Evolutionary conservation across 148 eudicot genomes (phyloP), one percentile per base, ranked within the genome.

Genomic region (Polygonum maritimum): DNA sequence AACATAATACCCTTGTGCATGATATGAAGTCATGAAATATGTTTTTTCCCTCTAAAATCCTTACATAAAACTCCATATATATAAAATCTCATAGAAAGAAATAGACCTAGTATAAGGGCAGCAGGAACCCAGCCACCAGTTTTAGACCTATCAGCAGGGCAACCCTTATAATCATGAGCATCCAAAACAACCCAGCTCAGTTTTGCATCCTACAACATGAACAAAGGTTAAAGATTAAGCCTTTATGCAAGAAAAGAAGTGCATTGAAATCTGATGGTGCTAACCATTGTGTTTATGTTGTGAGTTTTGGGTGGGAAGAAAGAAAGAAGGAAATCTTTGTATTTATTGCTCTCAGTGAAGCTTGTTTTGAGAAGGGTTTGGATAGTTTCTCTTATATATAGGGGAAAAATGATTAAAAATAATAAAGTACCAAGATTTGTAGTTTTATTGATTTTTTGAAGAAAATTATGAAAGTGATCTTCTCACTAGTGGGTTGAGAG

Each of bases 121-220:
- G 98, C 96, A 55, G 92, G 86, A 3, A 88, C 69, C 98, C 98
- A 93, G 36, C 98, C 93, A 74, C 98, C 98, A 54, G 98, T 93
- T 78, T 83, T 90, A 3, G 91, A 58, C 80, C 87, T 84, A 57
- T 90, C 89, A 7, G 93, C 96, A 7, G 96, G 93, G 75, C 60
- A 38, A 7, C 93, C 98, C 78, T 89, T 86, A 82, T 83, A 87
- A 80, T 93, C 89, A 35, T 86, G 80, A 72, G 98, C 96, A 85
- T 86, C 95, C 0, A 80, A 36, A 3, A 84, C 90, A 4, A 82
- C 47, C 92, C 86, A 85, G 77, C 84, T 82, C 87, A 79, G 74
- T 74, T 88, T 90, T 45, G 79, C 85, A 7, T 83, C 87, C 82
- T 86, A 83, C 49, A 77, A 69, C 3, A 48, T 19, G n/a, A 72